Evolutionary conservation across 2,329 filamentous ascomycete genomes (phyloP).

Genomic region (Didymella sp.): DNA sequence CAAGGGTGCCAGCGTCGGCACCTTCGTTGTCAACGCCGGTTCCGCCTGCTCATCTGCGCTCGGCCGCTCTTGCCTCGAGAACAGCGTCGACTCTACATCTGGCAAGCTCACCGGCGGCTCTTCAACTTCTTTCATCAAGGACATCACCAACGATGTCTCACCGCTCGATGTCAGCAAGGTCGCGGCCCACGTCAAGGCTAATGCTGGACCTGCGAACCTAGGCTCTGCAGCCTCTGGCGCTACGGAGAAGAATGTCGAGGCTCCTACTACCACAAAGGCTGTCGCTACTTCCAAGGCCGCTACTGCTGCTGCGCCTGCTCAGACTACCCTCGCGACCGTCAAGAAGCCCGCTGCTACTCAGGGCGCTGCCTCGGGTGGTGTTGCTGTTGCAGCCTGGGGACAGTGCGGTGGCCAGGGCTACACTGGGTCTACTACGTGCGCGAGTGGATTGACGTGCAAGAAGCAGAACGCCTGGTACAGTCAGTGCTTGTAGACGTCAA

Average conservation of each 20-base stretch:
- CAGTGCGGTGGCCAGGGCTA: constrained; percentile 56
- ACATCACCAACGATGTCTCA: constrained; percentile 23
- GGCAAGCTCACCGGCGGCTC: constrained; percentile 24
- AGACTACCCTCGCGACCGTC: constrained; percentile 34
- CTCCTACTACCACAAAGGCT: neutral
- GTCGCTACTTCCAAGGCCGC: constrained; percentile 1
- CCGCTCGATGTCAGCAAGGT: constrained; percentile 26
- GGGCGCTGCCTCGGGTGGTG: constrained; percentile 12
- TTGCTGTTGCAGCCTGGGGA: constrained; percentile 44
- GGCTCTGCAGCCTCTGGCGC: constrained; percentile 10
- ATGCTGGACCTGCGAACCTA: constrained; percentile 25
- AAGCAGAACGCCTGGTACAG: constrained; percentile 55
- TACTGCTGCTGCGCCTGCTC: constrained; percentile 14
- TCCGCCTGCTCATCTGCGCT: constrained; percentile 26
- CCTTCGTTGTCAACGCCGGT: constrained; percentile 39
- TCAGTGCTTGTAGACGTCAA: constrained; percentile 55
- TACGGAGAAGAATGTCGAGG: neutral
- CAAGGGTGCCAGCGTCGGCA: constrained; percentile 34
- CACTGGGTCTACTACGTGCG: constrained; percentile 50
- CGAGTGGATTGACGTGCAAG: constrained; percentile 49
- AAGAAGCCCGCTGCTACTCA: constrained; percentile 26
- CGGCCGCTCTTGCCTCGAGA: constrained; percentile 28
- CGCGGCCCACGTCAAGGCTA: constrained; percentile 29
- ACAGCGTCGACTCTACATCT: constrained; percentile 30
- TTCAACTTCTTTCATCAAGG: constrained; percentile 22